Base-by-base conservation (phyloP, 139 green algal species). In the Gonium pectorale region DNA sequence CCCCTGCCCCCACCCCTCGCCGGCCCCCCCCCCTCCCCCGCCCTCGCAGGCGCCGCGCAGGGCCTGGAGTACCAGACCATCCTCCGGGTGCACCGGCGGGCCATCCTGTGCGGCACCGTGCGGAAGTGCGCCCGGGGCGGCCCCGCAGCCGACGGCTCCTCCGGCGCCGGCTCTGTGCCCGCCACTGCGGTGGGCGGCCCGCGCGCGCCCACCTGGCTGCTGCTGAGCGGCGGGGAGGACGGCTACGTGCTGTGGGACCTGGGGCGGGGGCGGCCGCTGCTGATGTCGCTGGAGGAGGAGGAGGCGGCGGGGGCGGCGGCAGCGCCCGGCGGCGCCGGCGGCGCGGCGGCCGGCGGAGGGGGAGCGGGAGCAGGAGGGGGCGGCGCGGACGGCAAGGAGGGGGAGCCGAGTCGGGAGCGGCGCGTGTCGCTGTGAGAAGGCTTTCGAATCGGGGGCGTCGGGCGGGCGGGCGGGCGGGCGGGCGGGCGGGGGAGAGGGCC, bases 41-140 rank as follows among this genome's bases (percentile, higher is more conserved):
- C 17, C 15, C 67, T 6, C 40, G 1, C 44, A 79, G 69, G 69
- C 69, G 31, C 46, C 43, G n/a, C 44, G 31, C 70, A 79, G 33
- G 70, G 70, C 17, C n/a, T 79, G n/a, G 70, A 79, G 35, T 79
- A 79, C 44, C 70, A 79, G 44, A 79, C 70, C n/a, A 79, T 79
- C 29, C 49, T 79, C n/a, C 70, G 70, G 6, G 49, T 79, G 15
- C 70, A 79, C 70, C 44, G 31, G 44, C 70, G 70, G 4, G 33
- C 70, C n/a, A 79, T 79, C 35, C 46, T 79, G 8, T 66, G 70
- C 70, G 70, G 70, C 2, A 49, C 70, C 1, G 70, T 79, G 31
- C 49, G 70, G 21, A 79, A 79, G n/a, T 66, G 70, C 70, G 37
- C 46, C 46, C 54, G 70, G 17, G 49, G 31, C 8, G 46, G 31